Conservation (phyloP, 2,329 filamentous ascomycete genomes). For the Ophiostoma sp. region DNA sequence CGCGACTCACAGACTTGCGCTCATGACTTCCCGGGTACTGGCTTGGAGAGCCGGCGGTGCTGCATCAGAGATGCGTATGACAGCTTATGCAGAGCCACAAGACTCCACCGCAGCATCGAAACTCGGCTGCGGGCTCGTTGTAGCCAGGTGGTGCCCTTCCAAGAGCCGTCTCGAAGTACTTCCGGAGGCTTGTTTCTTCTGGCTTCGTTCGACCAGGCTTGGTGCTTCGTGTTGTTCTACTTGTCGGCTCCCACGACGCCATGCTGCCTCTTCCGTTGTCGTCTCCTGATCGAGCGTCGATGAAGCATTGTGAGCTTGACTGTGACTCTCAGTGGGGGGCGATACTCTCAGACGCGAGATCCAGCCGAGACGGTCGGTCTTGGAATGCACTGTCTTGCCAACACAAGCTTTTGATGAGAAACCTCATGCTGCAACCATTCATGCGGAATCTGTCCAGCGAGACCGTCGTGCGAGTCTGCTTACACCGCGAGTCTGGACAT, state of each 20-base stretch:
- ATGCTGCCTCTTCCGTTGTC: background rate
- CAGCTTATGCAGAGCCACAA: background rate
- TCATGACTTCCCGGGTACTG: background rate
- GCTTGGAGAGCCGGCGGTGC: background rate
- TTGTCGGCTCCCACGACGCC: background rate
- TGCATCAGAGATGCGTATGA: background rate
- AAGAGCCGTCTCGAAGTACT: background rate
- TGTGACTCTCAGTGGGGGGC: background rate
- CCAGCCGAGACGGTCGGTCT: background rate
- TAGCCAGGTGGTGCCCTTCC: background rate
- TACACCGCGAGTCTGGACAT: background rate
- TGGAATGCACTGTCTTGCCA: background rate
- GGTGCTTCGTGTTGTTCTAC: background rate
- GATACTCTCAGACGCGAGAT: background rate
- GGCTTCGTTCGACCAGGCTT: background rate
- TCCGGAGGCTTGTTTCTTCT: background rate
- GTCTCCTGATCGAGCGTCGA: background rate
- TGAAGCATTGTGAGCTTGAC: constrained; percentile 3
- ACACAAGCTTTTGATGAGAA: background rate
- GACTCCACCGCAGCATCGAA: background rate
- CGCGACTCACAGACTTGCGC: background rate
- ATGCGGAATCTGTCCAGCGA: background rate
- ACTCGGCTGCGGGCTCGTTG: background rate
- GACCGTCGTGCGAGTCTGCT: background rate
- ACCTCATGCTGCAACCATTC: background rate